phyloP scores from a whole-genome alignment of 352 stramenopile species.

The Pythium periplocum region DNA sequence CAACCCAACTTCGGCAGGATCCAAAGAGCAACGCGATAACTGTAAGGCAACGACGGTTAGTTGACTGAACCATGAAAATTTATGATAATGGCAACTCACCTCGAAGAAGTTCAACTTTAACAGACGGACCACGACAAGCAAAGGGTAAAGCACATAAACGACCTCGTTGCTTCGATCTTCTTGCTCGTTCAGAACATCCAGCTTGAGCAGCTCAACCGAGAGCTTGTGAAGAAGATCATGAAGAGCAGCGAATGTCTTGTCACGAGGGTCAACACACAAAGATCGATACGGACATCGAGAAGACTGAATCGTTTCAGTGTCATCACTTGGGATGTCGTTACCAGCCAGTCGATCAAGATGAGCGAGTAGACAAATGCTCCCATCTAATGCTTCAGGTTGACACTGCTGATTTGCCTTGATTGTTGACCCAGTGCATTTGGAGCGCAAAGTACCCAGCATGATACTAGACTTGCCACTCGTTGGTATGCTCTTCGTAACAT shows the following conservation, averaged over 20 bases:
- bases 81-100: conserved; percentile 26
- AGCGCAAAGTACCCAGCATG: conserved; percentile 40
- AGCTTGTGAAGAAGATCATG: conserved; percentile 45
- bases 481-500: conserved; percentile 43
- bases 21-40: conserved; percentile 67
- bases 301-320: conserved; percentile 71
- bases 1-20: conserved; percentile 55
- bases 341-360: conserved; percentile 76
- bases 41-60: conserved; percentile 14
- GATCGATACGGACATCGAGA: conserved; percentile 72
- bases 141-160: conserved; percentile 59
- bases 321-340: conserved; percentile 67
- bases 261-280: conserved; percentile 76
- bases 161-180: conserved; percentile 17
- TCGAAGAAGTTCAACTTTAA: conserved; percentile 89
- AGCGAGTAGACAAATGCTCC: conserved; percentile 65
- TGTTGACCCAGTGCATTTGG: conserved; percentile 28
- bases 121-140: conserved; percentile 64
- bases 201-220: conserved; percentile 20
- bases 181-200: conserved; percentile 6
- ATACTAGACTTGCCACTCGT: conserved; percentile 49
- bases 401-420: conserved; percentile 41
- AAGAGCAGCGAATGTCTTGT: conserved; percentile 63
- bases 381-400: conserved; percentile 41
- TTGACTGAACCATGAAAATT: conserved; percentile 2